Percentiles rank a stretch among this genome's conserved stretches.
These are phyloP conservation scores for Aegilops bicornis DNA, from an alignment of 176 grass and related monocot species.

Conservation along the genomic window DNA sequence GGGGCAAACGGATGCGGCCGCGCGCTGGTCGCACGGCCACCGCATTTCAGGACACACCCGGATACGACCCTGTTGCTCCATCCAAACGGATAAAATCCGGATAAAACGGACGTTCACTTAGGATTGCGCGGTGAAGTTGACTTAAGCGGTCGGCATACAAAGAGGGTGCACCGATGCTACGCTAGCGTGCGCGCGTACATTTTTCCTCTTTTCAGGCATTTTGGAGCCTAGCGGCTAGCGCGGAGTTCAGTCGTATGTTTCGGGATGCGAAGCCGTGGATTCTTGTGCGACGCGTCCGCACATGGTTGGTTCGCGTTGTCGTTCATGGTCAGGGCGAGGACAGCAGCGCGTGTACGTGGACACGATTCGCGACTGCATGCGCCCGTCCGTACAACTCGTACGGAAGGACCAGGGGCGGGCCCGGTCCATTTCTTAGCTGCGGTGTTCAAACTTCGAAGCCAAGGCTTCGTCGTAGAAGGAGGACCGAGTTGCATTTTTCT, in stretches of 20 bases:
- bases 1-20: too few species aligned
- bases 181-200: neutral
- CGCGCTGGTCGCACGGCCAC: too few species aligned
- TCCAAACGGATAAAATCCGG: too few species aligned
- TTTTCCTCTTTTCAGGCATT: neutral
- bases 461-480: too few species aligned
- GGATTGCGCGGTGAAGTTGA: too few species aligned
- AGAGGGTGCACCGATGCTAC: neutral
- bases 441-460: neutral
- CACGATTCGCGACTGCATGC: neutral
- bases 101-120: too few species aligned
- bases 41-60: too few species aligned
- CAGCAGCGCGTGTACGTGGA: neutral
- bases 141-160: neutral
- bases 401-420: neutral
- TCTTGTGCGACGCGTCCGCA: neutral
- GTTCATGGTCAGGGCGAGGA: neutral
- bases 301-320: neutral
- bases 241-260: neutral
- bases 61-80: too few species aligned
- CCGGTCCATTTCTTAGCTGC: neutral
- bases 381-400: neutral
- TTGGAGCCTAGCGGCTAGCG: neutral
- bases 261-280: neutral
- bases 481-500: too few species aligned